Percentiles rank a stretch among this genome's conserved stretches.
phyloP scores from a whole-genome alignment of 139 green algal species.

The Picochlorum sp. region DNA sequence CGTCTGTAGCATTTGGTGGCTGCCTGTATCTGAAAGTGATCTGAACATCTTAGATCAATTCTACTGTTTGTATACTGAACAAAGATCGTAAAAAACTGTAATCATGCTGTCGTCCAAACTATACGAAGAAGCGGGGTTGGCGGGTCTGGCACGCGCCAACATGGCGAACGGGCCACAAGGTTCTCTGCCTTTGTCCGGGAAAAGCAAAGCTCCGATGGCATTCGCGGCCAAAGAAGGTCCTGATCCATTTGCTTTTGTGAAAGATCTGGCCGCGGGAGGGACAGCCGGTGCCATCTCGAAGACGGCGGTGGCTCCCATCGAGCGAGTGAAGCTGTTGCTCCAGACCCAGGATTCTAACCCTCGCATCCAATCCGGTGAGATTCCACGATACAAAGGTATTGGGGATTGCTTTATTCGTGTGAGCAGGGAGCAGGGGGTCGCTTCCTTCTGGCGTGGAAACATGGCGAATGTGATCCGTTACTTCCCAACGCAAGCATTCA shows the following conservation, averaged over 20 bases:
- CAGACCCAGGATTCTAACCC: slow-evolving; percentile 78
- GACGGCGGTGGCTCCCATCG: slow-evolving; percentile 89
- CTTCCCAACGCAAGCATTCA: slow-evolving; percentile 92
- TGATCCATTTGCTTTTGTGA: slow-evolving; percentile 43
- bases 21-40: no score
- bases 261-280: slow-evolving; percentile 61
- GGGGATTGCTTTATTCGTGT: slow-evolving; percentile 92
- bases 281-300: slow-evolving; percentile 83
- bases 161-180: background rate
- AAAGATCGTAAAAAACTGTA: background rate
- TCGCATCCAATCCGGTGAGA: slow-evolving; percentile 66
- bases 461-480: slow-evolving; percentile 92
- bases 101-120: slow-evolving; percentile 34
- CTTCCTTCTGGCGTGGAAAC: slow-evolving; percentile 96
- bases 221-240: slow-evolving; percentile 4
- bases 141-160: slow-evolving; percentile 15
- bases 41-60: no score
- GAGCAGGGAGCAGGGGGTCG: slow-evolving; percentile 67
- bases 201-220: background rate
- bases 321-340: slow-evolving; percentile 96
- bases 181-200: background rate
- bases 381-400: slow-evolving; percentile 80
- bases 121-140: slow-evolving; percentile 32
- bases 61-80: no score
- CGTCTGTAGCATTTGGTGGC: no score